Conservation (phyloP, 768 basidiomycete species). For the Russula lepida region DNA sequence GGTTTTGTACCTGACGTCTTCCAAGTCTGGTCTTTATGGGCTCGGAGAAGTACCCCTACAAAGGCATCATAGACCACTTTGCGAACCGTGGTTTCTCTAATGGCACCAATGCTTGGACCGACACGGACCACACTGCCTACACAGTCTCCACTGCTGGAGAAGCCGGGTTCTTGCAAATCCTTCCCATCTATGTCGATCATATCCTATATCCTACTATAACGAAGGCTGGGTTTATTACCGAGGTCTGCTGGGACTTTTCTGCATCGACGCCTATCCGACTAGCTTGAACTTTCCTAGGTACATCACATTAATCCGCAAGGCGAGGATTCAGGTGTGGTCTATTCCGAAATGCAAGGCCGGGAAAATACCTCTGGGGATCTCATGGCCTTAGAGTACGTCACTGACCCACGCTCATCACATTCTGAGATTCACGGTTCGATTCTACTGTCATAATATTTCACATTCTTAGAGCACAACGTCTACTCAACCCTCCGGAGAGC, state of each 20-base stretch:
- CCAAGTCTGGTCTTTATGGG: conserved; percentile 87
- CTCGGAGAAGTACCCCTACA: conserved; percentile 90
- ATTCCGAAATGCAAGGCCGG: conserved; percentile 94
- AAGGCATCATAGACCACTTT: conserved; percentile 89
- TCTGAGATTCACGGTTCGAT: not conserved
- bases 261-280: not conserved
- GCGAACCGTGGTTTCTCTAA: conserved; percentile 91
- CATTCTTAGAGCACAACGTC: conserved; percentile 55
- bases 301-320: conserved; percentile 90
- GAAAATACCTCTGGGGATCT: conserved; percentile 89
- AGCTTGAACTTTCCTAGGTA: conserved; percentile 41
- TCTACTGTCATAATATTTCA: conserved; percentile 1
- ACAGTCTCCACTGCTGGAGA: conserved; percentile 93
- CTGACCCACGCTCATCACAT: not conserved
- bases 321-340: conserved; percentile 91
- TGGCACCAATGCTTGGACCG: conserved; percentile 97
- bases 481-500: conserved; percentile 73
- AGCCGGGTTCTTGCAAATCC: conserved; percentile 78
- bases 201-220: conserved; percentile 94
- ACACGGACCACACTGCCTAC: conserved; percentile 90
- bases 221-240: conserved; percentile 68
- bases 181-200: conserved; percentile 92
- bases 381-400: conserved; percentile 71
- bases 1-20: not conserved
- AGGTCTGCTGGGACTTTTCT: conserved; percentile 27